Evolutionary conservation across 345 rosid genomes (phyloP).

Genomic region (Syzygium aqueum): DNA sequence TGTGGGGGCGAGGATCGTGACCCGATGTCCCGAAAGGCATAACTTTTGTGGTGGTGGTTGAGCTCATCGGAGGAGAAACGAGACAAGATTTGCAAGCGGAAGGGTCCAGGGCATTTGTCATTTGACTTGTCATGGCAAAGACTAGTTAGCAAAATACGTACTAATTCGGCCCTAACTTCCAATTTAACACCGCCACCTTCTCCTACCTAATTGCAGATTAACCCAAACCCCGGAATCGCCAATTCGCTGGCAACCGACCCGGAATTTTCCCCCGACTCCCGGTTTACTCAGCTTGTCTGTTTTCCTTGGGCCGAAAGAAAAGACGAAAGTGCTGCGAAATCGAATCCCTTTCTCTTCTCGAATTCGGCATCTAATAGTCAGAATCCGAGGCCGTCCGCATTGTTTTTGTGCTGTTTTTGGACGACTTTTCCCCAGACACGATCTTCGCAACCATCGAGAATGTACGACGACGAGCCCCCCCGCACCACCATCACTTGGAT

Average conservation of each 20-base stretch:
- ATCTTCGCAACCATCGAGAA: not conserved
- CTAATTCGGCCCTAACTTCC: not conserved
- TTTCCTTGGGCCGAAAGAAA: not conserved
- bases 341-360: not conserved
- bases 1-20: not conserved
- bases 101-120: no score
- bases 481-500: not conserved
- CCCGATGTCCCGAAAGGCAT: not conserved
- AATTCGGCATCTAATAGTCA: not conserved
- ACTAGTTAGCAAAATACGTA: not conserved
- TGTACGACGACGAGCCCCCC: not conserved
- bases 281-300: not conserved
- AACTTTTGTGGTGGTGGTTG: not conserved
- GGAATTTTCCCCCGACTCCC: not conserved
- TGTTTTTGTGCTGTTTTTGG: not conserved
- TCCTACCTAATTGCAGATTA: not conserved
- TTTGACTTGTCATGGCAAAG: not conserved
- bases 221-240: not conserved
- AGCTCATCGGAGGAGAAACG: not conserved
- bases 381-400: not conserved
- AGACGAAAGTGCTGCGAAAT: not conserved
- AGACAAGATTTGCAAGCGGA: not conserved
- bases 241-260: not conserved
- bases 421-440: not conserved
- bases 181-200: not conserved